Evolutionary conservation across 2,329 filamentous ascomycete genomes (phyloP).

Genomic region (Lachnellula hyalina): DNA sequence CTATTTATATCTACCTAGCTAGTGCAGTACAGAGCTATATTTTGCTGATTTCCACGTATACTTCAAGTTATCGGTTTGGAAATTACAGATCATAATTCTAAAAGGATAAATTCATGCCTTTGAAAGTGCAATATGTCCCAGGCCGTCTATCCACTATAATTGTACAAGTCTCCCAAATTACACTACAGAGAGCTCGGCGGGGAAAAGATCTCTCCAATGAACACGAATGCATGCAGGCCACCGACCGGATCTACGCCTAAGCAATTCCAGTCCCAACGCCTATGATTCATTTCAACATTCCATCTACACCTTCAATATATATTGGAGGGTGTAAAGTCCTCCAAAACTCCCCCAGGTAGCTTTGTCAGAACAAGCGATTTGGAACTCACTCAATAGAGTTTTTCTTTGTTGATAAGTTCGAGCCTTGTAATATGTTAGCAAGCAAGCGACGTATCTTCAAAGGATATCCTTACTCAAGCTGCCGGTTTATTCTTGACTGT

Average conservation of each 20-base stretch:
- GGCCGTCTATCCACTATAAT: conserved; percentile 22
- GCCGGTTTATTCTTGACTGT: neutral
- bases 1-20: neutral
- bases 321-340: neutral
- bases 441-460: neutral
- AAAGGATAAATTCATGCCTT: too few species aligned
- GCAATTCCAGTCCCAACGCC: conserved; percentile 14
- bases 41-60: neutral
- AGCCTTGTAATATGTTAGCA: neutral
- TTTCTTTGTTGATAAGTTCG: too few species aligned
- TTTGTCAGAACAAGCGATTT: too few species aligned
- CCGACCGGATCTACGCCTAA: conserved; percentile 6
- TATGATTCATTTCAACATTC: neutral
- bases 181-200: conserved; percentile 12
- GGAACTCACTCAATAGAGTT: too few species aligned
- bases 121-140: conserved; percentile 1
- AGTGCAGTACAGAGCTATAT: neutral
- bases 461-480: neutral
- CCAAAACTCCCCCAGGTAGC: neutral
- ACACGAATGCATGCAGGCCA: conserved; percentile 12
- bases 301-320: too few species aligned
- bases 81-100: too few species aligned
- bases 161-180: conserved; percentile 25
- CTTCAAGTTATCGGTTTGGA: too few species aligned
- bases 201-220: conserved; percentile 12